Conservation (phyloP, 371 early-diverging fungal genomes). For the Mucor saturninus region DNA sequence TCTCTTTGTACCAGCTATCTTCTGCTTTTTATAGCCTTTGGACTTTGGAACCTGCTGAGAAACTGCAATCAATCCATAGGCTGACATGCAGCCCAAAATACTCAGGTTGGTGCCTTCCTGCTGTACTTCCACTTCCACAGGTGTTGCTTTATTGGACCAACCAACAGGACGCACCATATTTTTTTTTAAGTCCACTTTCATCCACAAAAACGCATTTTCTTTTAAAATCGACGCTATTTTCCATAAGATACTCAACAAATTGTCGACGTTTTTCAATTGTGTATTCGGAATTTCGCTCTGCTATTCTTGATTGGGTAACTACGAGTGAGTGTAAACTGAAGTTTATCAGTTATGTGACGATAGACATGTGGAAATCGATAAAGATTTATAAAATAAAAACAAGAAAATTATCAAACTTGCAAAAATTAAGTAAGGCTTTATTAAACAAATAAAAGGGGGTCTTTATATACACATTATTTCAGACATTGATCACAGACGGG, state of each 20-base stretch:
- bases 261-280: conserved; percentile 13
- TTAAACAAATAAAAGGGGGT: too few species aligned
- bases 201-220: conserved; percentile 20
- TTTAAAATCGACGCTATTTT: conserved; percentile 12
- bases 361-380: too few species aligned
- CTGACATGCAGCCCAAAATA: conserved; percentile 16
- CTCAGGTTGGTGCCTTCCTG: conserved; percentile 18
- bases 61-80: conserved; percentile 18
- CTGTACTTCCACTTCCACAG: conserved; percentile 22
- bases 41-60: conserved; percentile 18
- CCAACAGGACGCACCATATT: conserved; percentile 11
- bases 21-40: conserved; percentile 10
- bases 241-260: conserved; percentile 14
- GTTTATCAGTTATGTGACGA: conserved; percentile 28
- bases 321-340: conserved; percentile 26
- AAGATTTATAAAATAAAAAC: too few species aligned
- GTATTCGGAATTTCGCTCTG: conserved; percentile 23
- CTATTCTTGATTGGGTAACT: conserved; percentile 24
- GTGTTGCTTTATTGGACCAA: conserved; percentile 18
- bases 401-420: too few species aligned
- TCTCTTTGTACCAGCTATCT: conserved; percentile 21
- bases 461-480: too few species aligned
- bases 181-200: conserved; percentile 3
- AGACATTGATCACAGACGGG: too few species aligned
- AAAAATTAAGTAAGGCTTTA: too few species aligned